Base-by-base conservation (phyloP, 1,139 yeast genomes). In the Nakaseomyces kungkrabaensis region DNA sequence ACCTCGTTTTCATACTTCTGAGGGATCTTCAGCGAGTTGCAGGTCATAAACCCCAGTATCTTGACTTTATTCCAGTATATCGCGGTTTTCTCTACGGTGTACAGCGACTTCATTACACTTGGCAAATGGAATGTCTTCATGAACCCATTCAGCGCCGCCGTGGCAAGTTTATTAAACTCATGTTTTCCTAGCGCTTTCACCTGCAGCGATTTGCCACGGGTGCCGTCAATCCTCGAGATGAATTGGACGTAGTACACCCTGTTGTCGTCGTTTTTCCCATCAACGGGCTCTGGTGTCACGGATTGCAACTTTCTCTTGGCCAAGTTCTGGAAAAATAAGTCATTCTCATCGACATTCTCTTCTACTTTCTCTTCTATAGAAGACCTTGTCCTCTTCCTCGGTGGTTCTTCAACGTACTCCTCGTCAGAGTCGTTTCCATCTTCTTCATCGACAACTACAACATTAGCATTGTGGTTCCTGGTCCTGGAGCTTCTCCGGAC, bases 1-100 rank as follows among this genome's bases (percentile, higher is more conserved):
- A 58, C 48, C 46, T 63, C 64, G 48, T 52, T 50, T 25, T 54
- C 59, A 43, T 51, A 53, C 6, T 50, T 42, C 37, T 55, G 59
- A 9, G 63, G 55, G 4, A 64, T 56, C 32, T 55, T 58, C 24
- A 65, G 50, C n/a, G 67, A 62, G 43, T 63, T 58, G 46, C 68
- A 64, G 13, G 60, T 60, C 66, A 65, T 63, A 46, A 65, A 65
- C 27, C 56, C 56, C n/a, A 63, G 51, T 24, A 65, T 46, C 45
- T 62, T 63, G 5, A 60, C 56, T 37, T 57, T 58, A 43, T 62
- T 57, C 55, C 67, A 55, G 52, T 61, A 65, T 6, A 62, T 17
- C 3, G 58, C 45, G 29, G 63, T 60, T 44, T 59, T 56, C 1
- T 56, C 62, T 1, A 48, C 46, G 6, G 46, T 50, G 48, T 65